A percentile compares a stretch with the other conserved stretches of the same genome.
Evolutionary conservation across 805 yeast genomes (phyloP).

Genomic region (Schwanniomyces yamadae): DNA sequence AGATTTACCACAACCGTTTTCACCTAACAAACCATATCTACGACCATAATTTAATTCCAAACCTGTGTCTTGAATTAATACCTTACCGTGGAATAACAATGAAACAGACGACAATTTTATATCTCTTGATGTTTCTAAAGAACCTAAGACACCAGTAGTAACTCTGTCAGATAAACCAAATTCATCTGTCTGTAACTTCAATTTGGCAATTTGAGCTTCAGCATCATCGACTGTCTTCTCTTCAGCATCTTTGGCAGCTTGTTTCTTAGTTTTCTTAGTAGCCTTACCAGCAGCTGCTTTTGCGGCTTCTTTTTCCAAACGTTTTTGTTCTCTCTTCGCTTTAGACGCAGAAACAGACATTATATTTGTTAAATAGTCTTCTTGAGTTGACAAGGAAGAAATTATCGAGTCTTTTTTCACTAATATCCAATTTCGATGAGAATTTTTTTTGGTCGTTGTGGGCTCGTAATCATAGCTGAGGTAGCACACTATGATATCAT

Average conservation of each 20-base stretch:
- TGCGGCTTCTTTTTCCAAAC: conserved; percentile 57
- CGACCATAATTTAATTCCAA: conserved; percentile 96
- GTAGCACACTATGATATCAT: too few relatives aligned
- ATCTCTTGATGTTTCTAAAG: conserved; percentile 89
- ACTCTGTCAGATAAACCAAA: conserved; percentile 96
- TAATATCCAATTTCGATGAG: too few relatives aligned
- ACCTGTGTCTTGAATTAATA: conserved; percentile 85
- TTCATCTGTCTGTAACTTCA: conserved; percentile 91
- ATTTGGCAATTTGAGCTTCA: conserved; percentile 74
- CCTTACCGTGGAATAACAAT: conserved; percentile 95
- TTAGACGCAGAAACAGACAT: conserved; percentile 82
- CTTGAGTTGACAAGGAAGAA: neutral
- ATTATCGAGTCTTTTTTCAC: too few relatives aligned
- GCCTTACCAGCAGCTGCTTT: conserved; percentile 65
- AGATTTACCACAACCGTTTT: conserved; percentile 98
- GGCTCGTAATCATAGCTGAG: conserved; percentile 3
- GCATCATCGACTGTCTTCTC: conserved; percentile 57
- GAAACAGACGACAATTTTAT: conserved; percentile 87
- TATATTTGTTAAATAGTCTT: conserved; percentile 1
- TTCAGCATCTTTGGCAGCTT: conserved; percentile 51
- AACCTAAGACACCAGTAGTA: conserved; percentile 93
- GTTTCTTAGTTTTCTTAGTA: conserved; percentile 62
- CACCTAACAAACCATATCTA: conserved; percentile 96
- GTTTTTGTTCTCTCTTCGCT: conserved; percentile 98
- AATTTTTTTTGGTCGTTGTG: conserved; percentile 1